These are phyloP conservation scores for Albifimbria verrucaria DNA, from an alignment of 2,329 filamentous ascomycete genomes.

Conservation along the genomic window DNA sequence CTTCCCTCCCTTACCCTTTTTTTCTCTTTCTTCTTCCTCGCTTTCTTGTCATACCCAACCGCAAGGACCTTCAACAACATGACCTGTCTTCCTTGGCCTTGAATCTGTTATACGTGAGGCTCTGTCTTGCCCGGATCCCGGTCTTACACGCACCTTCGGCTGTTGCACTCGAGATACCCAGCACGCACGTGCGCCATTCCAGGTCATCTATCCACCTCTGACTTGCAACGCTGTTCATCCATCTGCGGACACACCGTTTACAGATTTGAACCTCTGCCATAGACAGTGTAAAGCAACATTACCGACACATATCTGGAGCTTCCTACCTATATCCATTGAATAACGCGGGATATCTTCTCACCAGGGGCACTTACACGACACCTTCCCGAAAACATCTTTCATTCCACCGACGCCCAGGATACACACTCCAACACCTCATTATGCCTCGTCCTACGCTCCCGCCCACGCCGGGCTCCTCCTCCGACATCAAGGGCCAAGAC, in stretches of 20 bases:
- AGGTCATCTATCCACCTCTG: no score
- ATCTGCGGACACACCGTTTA: no score
- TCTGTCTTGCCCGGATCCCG: neutral
- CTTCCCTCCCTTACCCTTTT: neutral
- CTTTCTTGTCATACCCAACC: neutral
- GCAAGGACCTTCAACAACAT: no score
- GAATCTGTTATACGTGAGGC: no score
- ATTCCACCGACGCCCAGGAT: neutral
- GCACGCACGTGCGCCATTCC: neutral
- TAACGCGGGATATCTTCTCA: no score
- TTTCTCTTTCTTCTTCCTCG: neutral
- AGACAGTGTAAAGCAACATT: no score
- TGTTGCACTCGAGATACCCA: neutral
- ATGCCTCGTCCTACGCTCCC: constrained; percentile 42
- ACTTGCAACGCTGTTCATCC: no score
- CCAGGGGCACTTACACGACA: no score
- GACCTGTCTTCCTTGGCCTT: no score
- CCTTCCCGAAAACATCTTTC: neutral
- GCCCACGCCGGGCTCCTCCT: constrained; percentile 76
- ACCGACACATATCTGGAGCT: no score
- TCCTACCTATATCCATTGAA: no score
- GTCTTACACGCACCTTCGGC: neutral
- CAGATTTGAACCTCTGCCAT: no score
- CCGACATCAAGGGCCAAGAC: constrained; percentile 73
- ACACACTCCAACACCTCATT: constrained; percentile 8